Percentiles rank a stretch among this genome's conserved stretches.
phyloP scores from a whole-genome alignment of 2,329 filamentous ascomycete genomes.

The Leptosphaerulina australis region DNA sequence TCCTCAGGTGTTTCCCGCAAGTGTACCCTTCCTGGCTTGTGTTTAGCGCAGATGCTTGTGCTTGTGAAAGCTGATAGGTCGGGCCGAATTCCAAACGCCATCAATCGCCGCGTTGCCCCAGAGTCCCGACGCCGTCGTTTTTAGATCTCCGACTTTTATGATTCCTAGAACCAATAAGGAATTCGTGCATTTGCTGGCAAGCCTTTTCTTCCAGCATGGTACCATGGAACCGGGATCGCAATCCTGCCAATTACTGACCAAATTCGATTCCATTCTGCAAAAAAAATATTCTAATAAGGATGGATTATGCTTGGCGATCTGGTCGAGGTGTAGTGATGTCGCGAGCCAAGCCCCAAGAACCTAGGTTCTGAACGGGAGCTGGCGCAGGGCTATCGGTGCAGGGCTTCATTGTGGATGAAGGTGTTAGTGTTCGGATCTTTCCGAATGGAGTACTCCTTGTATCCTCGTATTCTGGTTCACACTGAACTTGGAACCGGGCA shows the following conservation, averaged over 20 bases:
- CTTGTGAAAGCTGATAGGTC: neutral
- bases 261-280: neutral
- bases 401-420: conserved; percentile 2
- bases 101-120: conserved; percentile 11
- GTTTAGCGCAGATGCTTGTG: conserved; percentile 13
- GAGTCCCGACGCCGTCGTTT: conserved; percentile 5
- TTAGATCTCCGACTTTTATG: conserved; percentile 3
- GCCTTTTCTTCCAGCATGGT: neutral
- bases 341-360: neutral
- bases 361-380: conserved; percentile 11
- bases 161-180: conserved; percentile 1
- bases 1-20: conserved; percentile 12
- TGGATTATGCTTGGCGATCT: neutral
- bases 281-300: neutral
- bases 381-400: conserved; percentile 5
- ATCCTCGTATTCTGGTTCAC: conserved; percentile 1
- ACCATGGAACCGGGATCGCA: conserved; percentile 7
- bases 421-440: conserved; percentile 8
- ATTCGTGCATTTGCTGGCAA: neutral
- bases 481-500: neutral
- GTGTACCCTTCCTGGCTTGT: conserved; percentile 2
- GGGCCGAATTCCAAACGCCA: conserved; percentile 4
- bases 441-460: conserved; percentile 6
- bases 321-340: neutral
- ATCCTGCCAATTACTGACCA: neutral